Evolutionary conservation across 768 basidiomycete genomes (phyloP).

Genomic region (Amanita subjunquillea): DNA sequence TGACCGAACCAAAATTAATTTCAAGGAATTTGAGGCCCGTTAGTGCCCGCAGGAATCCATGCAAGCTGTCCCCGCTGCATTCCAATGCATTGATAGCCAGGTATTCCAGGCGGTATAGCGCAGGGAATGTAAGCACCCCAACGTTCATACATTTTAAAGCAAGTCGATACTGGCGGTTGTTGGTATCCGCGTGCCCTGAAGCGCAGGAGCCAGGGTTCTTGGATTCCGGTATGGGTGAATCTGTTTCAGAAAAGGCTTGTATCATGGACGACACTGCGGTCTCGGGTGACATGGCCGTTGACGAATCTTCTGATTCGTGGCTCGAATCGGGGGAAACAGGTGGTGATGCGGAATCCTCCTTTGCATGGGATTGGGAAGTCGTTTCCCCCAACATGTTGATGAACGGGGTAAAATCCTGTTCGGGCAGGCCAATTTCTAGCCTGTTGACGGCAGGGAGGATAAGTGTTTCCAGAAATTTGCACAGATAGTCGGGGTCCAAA

Average conservation of each 20-base stretch:
- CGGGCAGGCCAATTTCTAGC: conserved; percentile 43
- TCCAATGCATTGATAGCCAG: conserved; percentile 33
- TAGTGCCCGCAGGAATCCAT: conserved; percentile 23
- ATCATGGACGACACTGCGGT: not conserved
- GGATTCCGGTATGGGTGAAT: not conserved
- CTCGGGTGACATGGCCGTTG: not conserved
- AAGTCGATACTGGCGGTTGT: not conserved
- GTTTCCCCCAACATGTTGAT: conserved; percentile 24
- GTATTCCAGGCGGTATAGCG: conserved; percentile 21
- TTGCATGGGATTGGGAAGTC: conserved; percentile 1
- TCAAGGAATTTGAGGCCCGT: conserved; percentile 27
- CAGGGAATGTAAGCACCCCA: conserved; percentile 14
- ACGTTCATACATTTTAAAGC: not conserved
- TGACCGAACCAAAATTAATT: conserved; percentile 29
- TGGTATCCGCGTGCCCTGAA: not conserved
- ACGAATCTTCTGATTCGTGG: not conserved
- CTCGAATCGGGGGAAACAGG: not conserved
- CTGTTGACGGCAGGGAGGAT: conserved; percentile 31
- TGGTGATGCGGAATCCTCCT: not conserved
- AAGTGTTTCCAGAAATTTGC: conserved; percentile 34
- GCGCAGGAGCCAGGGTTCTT: not conserved
- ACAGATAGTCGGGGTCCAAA: conserved; percentile 45
- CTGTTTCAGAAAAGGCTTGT: not conserved
- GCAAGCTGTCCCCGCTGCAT: conserved; percentile 24
- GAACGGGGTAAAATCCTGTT: conserved; percentile 42